Evolutionary conservation across 176 grass and related monocot genomes (phyloP), one percentile per base, ranked within the genome.

Genomic region (Rhynchospora pubera): DNA sequence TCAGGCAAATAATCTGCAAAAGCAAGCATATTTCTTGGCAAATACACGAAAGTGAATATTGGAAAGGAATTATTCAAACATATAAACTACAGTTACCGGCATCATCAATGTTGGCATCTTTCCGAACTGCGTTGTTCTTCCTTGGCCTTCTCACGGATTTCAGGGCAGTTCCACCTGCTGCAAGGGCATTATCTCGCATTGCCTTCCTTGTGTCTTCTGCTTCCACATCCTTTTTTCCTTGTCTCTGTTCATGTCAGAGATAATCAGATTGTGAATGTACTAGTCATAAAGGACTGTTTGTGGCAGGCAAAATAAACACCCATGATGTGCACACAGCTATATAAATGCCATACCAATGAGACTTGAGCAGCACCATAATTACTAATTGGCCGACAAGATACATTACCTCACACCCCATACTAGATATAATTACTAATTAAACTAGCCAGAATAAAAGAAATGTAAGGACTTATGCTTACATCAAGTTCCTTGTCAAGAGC

Each of bases 401-500:
- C 28, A 16, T 11, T 39, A 65, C 34, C 26, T 65, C 5, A 65
- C 5, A 15, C 28, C 14, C 5, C 24, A 34, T 7, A 42, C 32
- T 68, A 18, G 14, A 42, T 30, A 68, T 42, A 68, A 26, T 19
- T 28, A 74, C 18, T 9, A 26, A 45, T 9, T 13, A 12, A 52
- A 86, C 0, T 88, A 53, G n/a, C 4, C 16, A 24, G 14, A 50
- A 73, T 28, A 0, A 65, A 57, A 42, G 32, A 51, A n/a, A 68
- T 84, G 9, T 28, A 79, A 10, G 23, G 7, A 34, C 16, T 9
- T 79, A n/a, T 76, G 22, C 89, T 95, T 90, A 99, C 96, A 57
- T 95, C 91, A 64, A 99, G 82, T 83, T 93, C 91, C 71, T 82
- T 83, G 61, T 95, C 96, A 76, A 99, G 68, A 42, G 84, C 83